Evolutionary conservation across 2,329 filamentous ascomycete genomes (phyloP).

Genomic region (Byssoonygena ceratinophila): DNA sequence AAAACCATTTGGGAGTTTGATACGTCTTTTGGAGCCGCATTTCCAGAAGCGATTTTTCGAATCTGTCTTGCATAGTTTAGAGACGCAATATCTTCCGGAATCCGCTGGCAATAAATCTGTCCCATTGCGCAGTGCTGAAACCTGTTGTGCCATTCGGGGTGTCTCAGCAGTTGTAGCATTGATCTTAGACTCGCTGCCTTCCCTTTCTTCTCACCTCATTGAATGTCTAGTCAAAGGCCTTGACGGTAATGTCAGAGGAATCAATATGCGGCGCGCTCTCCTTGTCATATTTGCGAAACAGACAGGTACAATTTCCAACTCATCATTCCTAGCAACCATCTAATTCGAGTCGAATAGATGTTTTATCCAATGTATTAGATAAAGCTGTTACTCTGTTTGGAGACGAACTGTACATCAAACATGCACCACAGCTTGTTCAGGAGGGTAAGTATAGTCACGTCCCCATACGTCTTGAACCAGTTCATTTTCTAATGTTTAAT

Average conservation of each 20-base stretch:
- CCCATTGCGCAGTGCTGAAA: neutral
- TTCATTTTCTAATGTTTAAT: constrained; percentile 18
- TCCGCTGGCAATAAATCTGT: constrained; percentile 14
- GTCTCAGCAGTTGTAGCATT: constrained; percentile 47
- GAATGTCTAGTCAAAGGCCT: constrained; percentile 56
- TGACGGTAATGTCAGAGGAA: constrained; percentile 54
- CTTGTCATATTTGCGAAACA: constrained; percentile 48
- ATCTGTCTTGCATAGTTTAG: constrained; percentile 37
- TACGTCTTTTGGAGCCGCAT: constrained; percentile 37
- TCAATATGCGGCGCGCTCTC: constrained; percentile 58
- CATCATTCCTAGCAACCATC: neutral
- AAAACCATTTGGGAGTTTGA: constrained; percentile 29
- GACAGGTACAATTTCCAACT: constrained; percentile 31
- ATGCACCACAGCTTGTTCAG: constrained; percentile 75
- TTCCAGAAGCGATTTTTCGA: constrained; percentile 41
- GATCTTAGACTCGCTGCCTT: constrained; percentile 41
- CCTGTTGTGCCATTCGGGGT: constrained; percentile 32
- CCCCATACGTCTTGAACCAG: neutral
- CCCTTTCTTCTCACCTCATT: constrained; percentile 46
- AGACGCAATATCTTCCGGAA: constrained; percentile 30
- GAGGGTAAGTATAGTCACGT: constrained; percentile 50
- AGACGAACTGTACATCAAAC: constrained; percentile 75
- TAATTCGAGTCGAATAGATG: constrained; percentile 27
- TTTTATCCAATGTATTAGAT: constrained; percentile 44
- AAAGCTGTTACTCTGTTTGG: constrained; percentile 65